A percentile compares a stretch with the other conserved stretches of the same genome.
Evolutionary conservation across 2,329 filamentous ascomycete genomes (phyloP).

Genomic region (Botrytis aclada): DNA sequence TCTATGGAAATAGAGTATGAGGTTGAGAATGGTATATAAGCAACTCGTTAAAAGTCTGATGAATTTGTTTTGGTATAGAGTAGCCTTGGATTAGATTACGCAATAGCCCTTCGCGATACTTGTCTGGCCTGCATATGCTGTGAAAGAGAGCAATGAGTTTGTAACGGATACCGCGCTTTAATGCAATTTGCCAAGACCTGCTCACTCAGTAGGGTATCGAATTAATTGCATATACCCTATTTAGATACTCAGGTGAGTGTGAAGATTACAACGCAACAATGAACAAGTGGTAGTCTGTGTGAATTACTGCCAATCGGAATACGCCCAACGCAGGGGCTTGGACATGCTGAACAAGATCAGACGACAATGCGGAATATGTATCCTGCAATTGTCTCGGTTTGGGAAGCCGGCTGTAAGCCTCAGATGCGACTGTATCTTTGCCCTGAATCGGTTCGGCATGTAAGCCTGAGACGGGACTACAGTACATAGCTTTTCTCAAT

Average conservation of each 20-base stretch:
- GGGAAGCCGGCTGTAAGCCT: not conserved
- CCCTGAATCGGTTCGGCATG: not conserved
- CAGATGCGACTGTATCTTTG: not conserved
- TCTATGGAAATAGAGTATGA: not conserved
- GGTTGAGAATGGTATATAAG: not conserved
- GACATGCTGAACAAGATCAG: not conserved
- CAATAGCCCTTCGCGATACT: not conserved
- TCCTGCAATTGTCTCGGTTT: not conserved
- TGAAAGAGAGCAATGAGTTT: not conserved
- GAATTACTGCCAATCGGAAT: conserved; percentile 1
- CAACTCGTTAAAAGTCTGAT: not conserved
- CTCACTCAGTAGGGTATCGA: not conserved
- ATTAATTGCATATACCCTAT: not conserved
- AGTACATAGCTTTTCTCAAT: not conserved
- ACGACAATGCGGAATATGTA: not conserved
- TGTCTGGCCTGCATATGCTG: not conserved
- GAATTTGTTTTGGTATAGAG: not conserved
- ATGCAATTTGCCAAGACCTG: not conserved
- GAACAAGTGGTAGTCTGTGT: not conserved
- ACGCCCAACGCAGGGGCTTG: not conserved
- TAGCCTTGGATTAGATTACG: no score
- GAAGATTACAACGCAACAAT: not conserved
- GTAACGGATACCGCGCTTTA: not conserved
- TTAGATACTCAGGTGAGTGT: not conserved
- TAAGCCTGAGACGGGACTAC: not conserved